A percentile compares a stretch with the other conserved stretches of the same genome.
Conservation (phyloP, 2,329 filamentous ascomycete species). For the Fusarium gaditjirri region DNA sequence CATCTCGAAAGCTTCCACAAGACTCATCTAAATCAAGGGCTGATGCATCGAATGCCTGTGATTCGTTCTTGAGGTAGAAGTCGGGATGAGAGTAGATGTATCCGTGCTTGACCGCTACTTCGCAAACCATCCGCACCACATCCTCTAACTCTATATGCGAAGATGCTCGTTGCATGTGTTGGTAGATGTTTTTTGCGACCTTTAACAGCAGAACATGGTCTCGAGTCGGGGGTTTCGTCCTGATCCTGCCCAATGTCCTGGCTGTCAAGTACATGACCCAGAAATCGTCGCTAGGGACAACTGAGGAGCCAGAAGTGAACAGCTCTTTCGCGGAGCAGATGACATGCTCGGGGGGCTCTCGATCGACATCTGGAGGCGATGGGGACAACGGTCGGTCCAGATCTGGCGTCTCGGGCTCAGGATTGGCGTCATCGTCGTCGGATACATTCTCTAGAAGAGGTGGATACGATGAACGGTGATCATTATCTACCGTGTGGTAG, state of each 20-base stretch:
- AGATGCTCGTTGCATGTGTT: rapidly evolving
- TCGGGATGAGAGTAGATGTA: background rate
- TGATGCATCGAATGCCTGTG: rapidly evolving
- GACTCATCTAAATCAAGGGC: background rate
- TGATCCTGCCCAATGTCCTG: background rate
- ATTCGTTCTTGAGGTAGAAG: background rate
- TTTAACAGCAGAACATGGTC: background rate
- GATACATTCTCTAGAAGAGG: background rate
- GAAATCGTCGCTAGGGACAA: background rate
- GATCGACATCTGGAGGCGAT: background rate
- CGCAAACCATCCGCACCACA: background rate
- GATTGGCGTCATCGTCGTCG: background rate
- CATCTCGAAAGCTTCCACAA: background rate
- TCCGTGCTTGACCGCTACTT: background rate
- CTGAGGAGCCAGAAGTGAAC: rapidly evolving
- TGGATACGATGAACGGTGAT: background rate
- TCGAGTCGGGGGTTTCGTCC: background rate
- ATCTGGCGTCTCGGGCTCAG: background rate
- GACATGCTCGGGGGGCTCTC: background rate
- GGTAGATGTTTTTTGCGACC: background rate
- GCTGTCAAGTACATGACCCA: background rate
- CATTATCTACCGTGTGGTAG: background rate
- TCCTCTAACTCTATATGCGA: background rate
- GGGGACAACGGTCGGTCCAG: background rate
- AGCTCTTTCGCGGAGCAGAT: background rate